Percentiles rank a stretch among this genome's conserved stretches.
Evolutionary conservation across 176 grass and related monocot species (phyloP).

Genomic region (Zea luxurians): DNA sequence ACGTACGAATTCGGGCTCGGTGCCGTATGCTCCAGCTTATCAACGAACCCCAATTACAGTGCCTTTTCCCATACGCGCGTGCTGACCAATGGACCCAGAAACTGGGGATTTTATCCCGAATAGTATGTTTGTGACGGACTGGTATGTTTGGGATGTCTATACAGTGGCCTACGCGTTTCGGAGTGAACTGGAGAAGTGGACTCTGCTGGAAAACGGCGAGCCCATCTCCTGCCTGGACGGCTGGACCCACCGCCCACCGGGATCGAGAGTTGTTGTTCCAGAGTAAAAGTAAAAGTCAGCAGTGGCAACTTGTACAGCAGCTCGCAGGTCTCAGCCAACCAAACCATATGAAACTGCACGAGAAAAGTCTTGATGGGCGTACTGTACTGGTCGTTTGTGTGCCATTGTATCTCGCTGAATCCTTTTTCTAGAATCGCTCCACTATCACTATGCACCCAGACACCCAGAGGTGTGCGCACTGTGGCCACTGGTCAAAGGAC

Average conservation of each 20-base stretch:
- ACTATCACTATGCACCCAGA: neutral
- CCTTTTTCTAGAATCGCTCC: neutral
- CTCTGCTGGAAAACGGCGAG: neutral
- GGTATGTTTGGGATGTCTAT: too few relatives aligned
- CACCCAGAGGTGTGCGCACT: neutral
- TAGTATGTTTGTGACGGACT: too few relatives aligned
- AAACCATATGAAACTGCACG: neutral
- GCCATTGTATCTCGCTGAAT: neutral
- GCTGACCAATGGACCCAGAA: too few relatives aligned
- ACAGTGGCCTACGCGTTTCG: neutral
- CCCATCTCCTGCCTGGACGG: neutral
- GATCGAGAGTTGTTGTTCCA: neutral
- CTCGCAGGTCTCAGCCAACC: neutral
- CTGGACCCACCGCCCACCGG: neutral
- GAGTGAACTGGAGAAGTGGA: neutral
- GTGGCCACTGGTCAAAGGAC: neutral
- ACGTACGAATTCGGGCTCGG: too few relatives aligned
- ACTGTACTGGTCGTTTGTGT: neutral
- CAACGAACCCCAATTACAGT: too few relatives aligned
- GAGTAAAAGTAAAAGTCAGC: conserved; percentile 19
- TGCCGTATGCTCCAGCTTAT: too few relatives aligned
- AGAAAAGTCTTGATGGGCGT: neutral
- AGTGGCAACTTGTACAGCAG: neutral
- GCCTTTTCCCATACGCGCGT: too few relatives aligned
- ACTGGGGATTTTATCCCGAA: too few relatives aligned